phyloP scores from a whole-genome alignment of 495 filamentous ascomycete genomes.

The Talaromyces proteolyticus region DNA sequence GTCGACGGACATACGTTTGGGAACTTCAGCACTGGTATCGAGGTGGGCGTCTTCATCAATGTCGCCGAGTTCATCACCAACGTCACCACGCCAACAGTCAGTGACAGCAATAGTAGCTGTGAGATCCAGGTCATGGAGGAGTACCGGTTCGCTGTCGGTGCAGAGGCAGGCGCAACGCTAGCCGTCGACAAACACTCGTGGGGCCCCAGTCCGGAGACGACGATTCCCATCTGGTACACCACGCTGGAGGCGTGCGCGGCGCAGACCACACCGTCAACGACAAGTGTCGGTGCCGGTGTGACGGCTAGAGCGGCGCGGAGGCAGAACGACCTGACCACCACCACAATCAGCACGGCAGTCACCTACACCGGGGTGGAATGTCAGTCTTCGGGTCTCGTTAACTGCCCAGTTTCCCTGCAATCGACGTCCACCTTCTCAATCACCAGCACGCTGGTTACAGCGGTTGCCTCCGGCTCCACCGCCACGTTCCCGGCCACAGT shows the following conservation, averaged over 20 bases:
- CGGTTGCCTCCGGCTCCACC: conserved; percentile 27
- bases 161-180: conserved; percentile 43
- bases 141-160: conserved; percentile 45
- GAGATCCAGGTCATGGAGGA: conserved; percentile 34
- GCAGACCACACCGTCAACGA: conserved; percentile 8
- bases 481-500: conserved; percentile 30
- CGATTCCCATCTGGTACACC: conserved; percentile 47
- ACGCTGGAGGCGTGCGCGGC: conserved; percentile 43
- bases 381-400: conserved; percentile 26
- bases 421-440: conserved; percentile 24
- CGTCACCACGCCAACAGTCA: no score
- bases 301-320: conserved; percentile 17
- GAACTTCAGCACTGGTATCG: conserved; percentile 37
- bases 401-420: conserved; percentile 42
- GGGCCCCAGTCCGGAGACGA: conserved; percentile 39
- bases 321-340: conserved; percentile 17
- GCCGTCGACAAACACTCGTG: conserved; percentile 30
- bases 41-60: conserved; percentile 40
- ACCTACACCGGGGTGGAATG: conserved; percentile 34
- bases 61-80: conserved; percentile 48
- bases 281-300: conserved; percentile 8
- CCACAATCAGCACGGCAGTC: conserved; percentile 23
- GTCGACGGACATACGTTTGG: no score
- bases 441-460: conserved; percentile 22
- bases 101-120: conserved; percentile 22